phyloP scores from a whole-genome alignment of 768 basidiomycete species.

The Agaricus subrufescens region DNA sequence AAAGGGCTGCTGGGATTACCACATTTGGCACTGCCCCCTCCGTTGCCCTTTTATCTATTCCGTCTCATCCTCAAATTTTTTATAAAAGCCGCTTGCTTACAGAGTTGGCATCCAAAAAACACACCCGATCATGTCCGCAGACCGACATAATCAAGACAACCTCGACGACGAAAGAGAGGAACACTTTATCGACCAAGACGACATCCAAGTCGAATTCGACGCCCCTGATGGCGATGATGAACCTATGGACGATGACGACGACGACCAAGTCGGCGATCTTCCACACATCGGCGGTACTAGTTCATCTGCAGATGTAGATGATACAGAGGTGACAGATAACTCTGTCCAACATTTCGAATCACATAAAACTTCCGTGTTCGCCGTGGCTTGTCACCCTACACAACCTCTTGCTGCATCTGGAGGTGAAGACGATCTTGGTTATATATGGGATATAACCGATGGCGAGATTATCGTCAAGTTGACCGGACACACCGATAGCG shows the following conservation, averaged over 20 bases:
- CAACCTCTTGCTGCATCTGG: slow-evolving; percentile 84
- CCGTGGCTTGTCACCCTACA: slow-evolving; percentile 79
- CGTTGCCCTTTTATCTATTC: no score
- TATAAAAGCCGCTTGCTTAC: no score
- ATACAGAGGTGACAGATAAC: slow-evolving; percentile 45
- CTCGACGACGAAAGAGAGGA: slow-evolving; percentile 22
- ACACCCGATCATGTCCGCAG: slow-evolving; percentile 25
- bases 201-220: slow-evolving; percentile 55
- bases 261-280: slow-evolving; percentile 44
- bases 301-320: slow-evolving; percentile 20
- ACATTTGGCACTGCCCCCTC: neutral
- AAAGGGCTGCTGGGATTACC: no score
- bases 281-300: slow-evolving; percentile 31
- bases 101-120: no score
- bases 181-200: slow-evolving; percentile 61
- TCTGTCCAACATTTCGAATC: slow-evolving; percentile 63
- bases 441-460: slow-evolving; percentile 85
- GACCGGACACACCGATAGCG: slow-evolving; percentile 91
- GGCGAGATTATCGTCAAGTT: slow-evolving; percentile 80
- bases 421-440: slow-evolving; percentile 93
- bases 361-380: slow-evolving; percentile 79
- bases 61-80: no score
- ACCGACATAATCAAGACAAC: slow-evolving; percentile 27
- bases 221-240: slow-evolving; percentile 55
- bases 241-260: slow-evolving; percentile 66